Conservation (phyloP, 106 monocot genomes). For the Vanilla planifolia region DNA sequence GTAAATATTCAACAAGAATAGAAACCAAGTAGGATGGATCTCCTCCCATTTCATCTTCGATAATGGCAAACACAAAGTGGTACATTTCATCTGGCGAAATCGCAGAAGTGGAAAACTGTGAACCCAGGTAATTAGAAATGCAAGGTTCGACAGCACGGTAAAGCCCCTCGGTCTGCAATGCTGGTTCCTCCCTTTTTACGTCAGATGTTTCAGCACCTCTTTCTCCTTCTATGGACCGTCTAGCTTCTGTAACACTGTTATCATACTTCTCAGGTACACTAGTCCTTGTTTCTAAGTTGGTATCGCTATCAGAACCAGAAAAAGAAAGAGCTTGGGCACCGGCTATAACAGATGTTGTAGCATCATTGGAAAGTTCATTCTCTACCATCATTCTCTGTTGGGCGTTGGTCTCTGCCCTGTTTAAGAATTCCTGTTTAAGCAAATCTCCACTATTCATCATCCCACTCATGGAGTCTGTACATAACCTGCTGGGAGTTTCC, state of each 20-base stretch:
- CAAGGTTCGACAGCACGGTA: slow-evolving; percentile 17
- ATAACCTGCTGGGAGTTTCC: not conserved
- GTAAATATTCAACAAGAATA: slow-evolving; percentile 68
- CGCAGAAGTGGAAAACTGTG: slow-evolving; percentile 33
- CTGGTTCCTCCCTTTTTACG: slow-evolving; percentile 18
- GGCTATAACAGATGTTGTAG: slow-evolving; percentile 10
- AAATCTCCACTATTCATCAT: slow-evolving; percentile 7
- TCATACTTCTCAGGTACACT: slow-evolving; percentile 15
- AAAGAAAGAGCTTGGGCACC: slow-evolving; percentile 3
- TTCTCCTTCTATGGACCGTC: not conserved
- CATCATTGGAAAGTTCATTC: slow-evolving; percentile 16
- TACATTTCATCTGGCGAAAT: slow-evolving; percentile 90
- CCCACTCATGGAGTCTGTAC: slow-evolving; percentile 9
- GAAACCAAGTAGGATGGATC: slow-evolving; percentile 82
- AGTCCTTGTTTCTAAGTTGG: slow-evolving; percentile 15
- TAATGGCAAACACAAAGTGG: slow-evolving; percentile 55
- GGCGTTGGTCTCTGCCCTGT: slow-evolving; percentile 8
- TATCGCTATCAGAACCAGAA: slow-evolving; percentile 34
- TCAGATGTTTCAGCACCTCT: slow-evolving; percentile 8
- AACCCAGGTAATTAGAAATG: slow-evolving; percentile 20
- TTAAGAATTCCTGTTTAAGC: slow-evolving; percentile 14
- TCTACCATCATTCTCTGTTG: slow-evolving; percentile 13
- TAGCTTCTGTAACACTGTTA: slow-evolving; percentile 17
- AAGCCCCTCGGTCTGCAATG: slow-evolving; percentile 13
- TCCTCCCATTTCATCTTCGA: slow-evolving; percentile 86